Base-by-base conservation (phyloP, 257 asterid species). In the Striga asiatica region DNA sequence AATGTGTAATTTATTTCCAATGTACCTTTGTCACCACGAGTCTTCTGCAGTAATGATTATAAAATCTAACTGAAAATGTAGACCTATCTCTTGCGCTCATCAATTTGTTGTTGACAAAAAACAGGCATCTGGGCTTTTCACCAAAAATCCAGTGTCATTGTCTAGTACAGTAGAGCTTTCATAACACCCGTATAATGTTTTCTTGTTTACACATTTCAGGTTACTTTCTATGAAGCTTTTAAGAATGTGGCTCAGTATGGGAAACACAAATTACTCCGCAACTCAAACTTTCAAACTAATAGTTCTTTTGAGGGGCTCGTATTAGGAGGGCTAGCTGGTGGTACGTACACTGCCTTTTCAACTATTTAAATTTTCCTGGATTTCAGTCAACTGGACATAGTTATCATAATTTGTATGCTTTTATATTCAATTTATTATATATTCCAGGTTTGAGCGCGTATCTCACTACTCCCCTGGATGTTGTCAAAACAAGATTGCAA, bases 381-480 rank as follows among this genome's bases (percentile, higher is more conserved):
- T n/a, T 41, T 21, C 27, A 52, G 14, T 21, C 16, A 50, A 18
- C 32, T 29, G 25, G n/a, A 32, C 8, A n/a, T 54, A 48, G 29
- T 67, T 67, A 47, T 55, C 43, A 8, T 49, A 68, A 31, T 18
- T 39, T 28, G 38, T 49, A 43, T 24, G 53, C 54, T 46, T 21
- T 10, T 21, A 25, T 27, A 23, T 58, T 58, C 17, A 10, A 24
- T 4, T 4, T 29, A 8, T n/a, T n/a, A n/a, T n/a, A n/a, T 31
- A 28, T 32, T 71, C 52, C 74, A 85, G 95, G 95, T 74, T 60
- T 85, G 64, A 82, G 93, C 66, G 93, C 95, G 31, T 85, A 76
- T 66, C 80, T 85, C 53, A 85, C 95, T 29, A 82, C 95, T 61
- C 95, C 95, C 11, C 75, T 85, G 68, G 93, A 85, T 66, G 93